These are phyloP conservation scores for Paraconiothyrium sp. DNA, from an alignment of 2,329 filamentous ascomycete species.

Conservation along the genomic window DNA sequence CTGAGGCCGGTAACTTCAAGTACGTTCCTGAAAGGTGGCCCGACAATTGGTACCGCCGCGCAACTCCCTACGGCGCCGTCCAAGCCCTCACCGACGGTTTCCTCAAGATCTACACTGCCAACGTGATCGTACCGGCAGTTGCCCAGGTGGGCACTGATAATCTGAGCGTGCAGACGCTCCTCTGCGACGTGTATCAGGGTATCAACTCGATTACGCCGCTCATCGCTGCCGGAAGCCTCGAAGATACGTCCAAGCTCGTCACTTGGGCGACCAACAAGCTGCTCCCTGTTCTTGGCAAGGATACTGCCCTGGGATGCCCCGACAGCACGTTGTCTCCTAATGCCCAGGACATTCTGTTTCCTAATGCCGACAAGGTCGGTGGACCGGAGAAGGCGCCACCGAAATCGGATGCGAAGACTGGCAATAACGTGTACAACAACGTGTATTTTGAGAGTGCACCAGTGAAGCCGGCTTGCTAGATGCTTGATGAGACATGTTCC, in stretches of 20 bases:
- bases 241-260: slow-evolving; percentile 30
- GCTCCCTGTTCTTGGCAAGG: slow-evolving; percentile 31
- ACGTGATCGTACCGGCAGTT: slow-evolving; percentile 40
- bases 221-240: slow-evolving; percentile 33
- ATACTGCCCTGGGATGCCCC: slow-evolving; percentile 47
- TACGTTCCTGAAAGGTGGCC: slow-evolving; percentile 62
- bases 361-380: slow-evolving; percentile 36
- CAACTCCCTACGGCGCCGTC: slow-evolving; percentile 58
- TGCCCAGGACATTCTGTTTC: slow-evolving; percentile 38
- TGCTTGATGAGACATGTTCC: neutral
- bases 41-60: slow-evolving; percentile 62
- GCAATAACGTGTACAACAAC: slow-evolving; percentile 50
- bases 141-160: slow-evolving; percentile 45
- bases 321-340: slow-evolving; percentile 30
- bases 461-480: slow-evolving; percentile 27
- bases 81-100: slow-evolving; percentile 45
- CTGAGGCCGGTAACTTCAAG: slow-evolving; percentile 55
- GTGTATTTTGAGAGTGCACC: slow-evolving; percentile 41
- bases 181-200: slow-evolving; percentile 49
- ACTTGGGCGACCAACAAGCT: slow-evolving; percentile 45
- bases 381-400: slow-evolving; percentile 41
- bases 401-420: slow-evolving; percentile 34
- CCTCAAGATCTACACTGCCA: slow-evolving; percentile 44
- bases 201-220: slow-evolving; percentile 49
- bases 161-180: slow-evolving; percentile 39